Evolutionary conservation across 2,329 filamentous ascomycete species (phyloP).

Genomic region (Lasiodiplodia theobromae): DNA sequence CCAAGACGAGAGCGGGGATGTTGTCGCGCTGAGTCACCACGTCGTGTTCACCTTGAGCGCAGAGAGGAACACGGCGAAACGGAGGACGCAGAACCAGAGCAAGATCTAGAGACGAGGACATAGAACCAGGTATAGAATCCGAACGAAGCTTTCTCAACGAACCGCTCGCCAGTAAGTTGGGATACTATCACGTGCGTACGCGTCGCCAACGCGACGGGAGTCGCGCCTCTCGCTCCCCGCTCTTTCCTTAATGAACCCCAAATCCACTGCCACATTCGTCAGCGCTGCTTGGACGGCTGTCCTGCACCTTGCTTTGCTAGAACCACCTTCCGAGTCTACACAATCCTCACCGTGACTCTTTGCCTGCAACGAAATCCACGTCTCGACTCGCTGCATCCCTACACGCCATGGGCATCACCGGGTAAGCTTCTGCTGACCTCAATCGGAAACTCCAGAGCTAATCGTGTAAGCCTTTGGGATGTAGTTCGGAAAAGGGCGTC

Average conservation of each 20-base stretch:
- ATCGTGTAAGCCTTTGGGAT: neutral
- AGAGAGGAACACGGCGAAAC: slow-evolving; percentile 67
- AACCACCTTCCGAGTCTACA: neutral
- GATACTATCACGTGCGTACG: neutral
- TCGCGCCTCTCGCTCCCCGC: neutral
- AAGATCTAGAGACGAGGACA: slow-evolving; percentile 10
- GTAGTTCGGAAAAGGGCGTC: neutral
- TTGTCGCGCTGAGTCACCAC: slow-evolving; percentile 74
- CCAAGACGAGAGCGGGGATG: slow-evolving; percentile 67
- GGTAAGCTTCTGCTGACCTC: neutral
- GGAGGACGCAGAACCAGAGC: slow-evolving; percentile 46
- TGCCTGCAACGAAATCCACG: neutral
- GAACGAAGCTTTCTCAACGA: neutral
- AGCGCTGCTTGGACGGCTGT: too few species aligned
- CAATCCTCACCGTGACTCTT: neutral
- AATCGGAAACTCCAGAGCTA: neutral
- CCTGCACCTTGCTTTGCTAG: neutral
- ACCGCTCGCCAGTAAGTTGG: neutral
- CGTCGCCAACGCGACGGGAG: neutral
- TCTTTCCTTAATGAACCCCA: neutral
- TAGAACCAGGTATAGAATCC: neutral
- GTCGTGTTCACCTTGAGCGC: slow-evolving; percentile 69
- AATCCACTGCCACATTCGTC: neutral
- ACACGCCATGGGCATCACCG: slow-evolving; percentile 1
- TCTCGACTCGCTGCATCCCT: neutral